phyloP scores from a whole-genome alignment of 306 rosid species.

The Leucaena leucocephala region DNA sequence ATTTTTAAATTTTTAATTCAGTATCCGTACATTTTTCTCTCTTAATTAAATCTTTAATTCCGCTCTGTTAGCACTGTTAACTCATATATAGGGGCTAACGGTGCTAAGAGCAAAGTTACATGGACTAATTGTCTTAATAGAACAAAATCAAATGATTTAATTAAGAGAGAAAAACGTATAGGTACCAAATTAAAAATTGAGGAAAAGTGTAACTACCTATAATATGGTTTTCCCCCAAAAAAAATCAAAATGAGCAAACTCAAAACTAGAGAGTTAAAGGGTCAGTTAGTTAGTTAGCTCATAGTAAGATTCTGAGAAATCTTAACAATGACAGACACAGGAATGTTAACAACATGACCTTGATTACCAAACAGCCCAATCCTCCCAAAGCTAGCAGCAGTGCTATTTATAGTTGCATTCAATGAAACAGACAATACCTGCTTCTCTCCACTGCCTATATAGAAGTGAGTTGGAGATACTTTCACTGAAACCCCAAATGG shows the following conservation, averaged over 20 bases:
- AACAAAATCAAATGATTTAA: too few species aligned
- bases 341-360: conserved; percentile 83
- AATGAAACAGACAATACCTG: conserved; percentile 64
- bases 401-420: conserved; percentile 60
- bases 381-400: conserved; percentile 83
- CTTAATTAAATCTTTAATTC: too few species aligned
- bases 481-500: conserved; percentile 75
- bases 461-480: conserved; percentile 76
- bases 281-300: conserved; percentile 28
- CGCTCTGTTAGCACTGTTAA: too few species aligned
- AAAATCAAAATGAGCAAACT: conserved; percentile 17
- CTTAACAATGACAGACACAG: conserved; percentile 67
- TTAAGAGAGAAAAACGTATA: too few species aligned
- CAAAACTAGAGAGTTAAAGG: not conserved
- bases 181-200: too few species aligned
- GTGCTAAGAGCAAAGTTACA: too few species aligned
- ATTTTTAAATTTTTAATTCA: too few species aligned
- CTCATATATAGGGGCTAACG: too few species aligned
- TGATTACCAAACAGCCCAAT: conserved; percentile 83
- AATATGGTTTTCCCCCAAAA: too few species aligned
- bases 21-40: too few species aligned
- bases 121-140: too few species aligned
- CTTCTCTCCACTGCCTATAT: conserved; percentile 52
- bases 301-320: conserved; percentile 48
- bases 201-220: too few species aligned